Evolutionary conservation across 805 yeast genomes (phyloP), one percentile per base, ranked within the genome.

Genomic region (Pichia kluyveri): DNA sequence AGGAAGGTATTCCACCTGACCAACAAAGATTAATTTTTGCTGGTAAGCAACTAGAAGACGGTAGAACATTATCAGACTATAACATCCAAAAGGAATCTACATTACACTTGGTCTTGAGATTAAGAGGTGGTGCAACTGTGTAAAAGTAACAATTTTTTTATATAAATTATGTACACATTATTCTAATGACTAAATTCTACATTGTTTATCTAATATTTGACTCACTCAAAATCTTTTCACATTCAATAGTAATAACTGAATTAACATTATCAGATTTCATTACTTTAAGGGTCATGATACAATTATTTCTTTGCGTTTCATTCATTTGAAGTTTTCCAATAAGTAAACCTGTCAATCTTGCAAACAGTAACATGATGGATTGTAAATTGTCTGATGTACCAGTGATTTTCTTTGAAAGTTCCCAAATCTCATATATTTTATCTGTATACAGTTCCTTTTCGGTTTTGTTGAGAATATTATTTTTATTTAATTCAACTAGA

Each of bases 21-120:
- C 96, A 89, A 72, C 97, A 90, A 76, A 83, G 96, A 76, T 81
- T 89, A 65, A 88, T 90, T 76, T 90, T 89, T 65, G 96, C 96
- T 63, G 96, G 96, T 80, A 89, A 88, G 79, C 96, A 87, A 76
- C 82, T 89, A 70, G 96, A 88, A 74, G 93, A 86, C 57, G 96
- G 96, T 60, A 86, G 96, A 80, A 90, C 97, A 56, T 76, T 90
- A 56, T 83, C 96, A 58, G 96, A 90, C 76, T 90, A 90, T 91
- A 90, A 90, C 85, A 90, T 90, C 72, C 96, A 89, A 77, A 90
- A 90, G 80, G 97, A 90, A 76, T 88, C 96, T 56, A 90, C 97
- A 54, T 73, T 90, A 48, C 96, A 91, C 74, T 82, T 91, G 77
- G 98, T 91, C 59, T 78, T 91, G 60, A 89, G 97, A 82, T 86